phyloP scores from a whole-genome alignment of 2,329 filamentous ascomycete genomes.

The Colletotrichum plurivorum region DNA sequence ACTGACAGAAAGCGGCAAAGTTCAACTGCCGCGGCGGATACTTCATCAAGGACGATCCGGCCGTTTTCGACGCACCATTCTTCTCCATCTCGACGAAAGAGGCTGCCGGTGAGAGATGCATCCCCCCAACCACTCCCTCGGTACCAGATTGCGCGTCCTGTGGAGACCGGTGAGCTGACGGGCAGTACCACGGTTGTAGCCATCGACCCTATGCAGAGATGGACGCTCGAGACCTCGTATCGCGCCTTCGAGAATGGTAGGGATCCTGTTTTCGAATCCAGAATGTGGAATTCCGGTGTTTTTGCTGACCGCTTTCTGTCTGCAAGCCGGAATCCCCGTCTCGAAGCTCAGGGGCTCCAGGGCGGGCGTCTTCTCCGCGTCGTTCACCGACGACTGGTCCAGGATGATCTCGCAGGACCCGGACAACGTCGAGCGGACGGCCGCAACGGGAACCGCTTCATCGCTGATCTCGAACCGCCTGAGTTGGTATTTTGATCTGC shows the following conservation, averaged over 20 bases:
- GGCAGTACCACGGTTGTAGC: neutral
- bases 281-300: too few relatives aligned
- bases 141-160: too few relatives aligned
- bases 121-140: conserved; percentile 44
- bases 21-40: conserved; percentile 44
- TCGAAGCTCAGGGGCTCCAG: conserved; percentile 45
- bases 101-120: conserved; percentile 53
- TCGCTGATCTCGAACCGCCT: conserved; percentile 44
- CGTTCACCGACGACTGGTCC: conserved; percentile 45
- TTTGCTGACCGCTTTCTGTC: too few relatives aligned
- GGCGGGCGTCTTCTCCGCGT: conserved; percentile 48
- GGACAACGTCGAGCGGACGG: conserved; percentile 24
- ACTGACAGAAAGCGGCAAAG: conserved; percentile 25
- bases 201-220: conserved; percentile 53
- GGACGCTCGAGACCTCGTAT: conserved; percentile 52
- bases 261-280: conserved; percentile 21
- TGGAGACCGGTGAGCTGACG: conserved; percentile 40
- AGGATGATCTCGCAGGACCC: conserved; percentile 39
- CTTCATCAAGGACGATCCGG: conserved; percentile 61
- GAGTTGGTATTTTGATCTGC: conserved; percentile 45
- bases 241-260: conserved; percentile 54
- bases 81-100: conserved; percentile 65
- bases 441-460: conserved; percentile 46
- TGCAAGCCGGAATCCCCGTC: conserved; percentile 49
- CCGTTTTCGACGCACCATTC: conserved; percentile 65